Evolutionary conservation across 2,329 filamentous ascomycete genomes (phyloP), one percentile per base, ranked within the genome.

Genomic region (Graphilbum fragrans): DNA sequence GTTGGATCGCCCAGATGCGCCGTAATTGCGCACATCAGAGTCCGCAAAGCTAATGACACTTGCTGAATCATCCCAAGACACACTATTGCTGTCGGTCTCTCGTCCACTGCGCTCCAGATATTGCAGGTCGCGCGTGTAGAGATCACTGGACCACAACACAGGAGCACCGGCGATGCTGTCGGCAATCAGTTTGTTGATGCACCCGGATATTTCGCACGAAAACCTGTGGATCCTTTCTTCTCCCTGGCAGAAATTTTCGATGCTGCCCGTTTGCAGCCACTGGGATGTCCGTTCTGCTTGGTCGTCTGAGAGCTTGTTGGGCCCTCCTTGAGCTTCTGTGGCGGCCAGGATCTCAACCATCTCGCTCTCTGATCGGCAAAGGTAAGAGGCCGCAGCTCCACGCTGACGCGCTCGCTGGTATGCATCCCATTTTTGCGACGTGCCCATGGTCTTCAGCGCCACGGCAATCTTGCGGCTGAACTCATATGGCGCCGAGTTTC

Each of bases 211-310:
- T 57, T 96, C 92, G 49, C 87, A 83, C 55, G 82, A 92, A 58
- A 98, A 92, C 11, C 88, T 79, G 57, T 96, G 92, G 29, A 98
- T 90, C 39, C 92, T 70, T 61, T 98, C 92, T 57, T 98, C 92
- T 6, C 90, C 92, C 50, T 80, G 82, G 61, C 92, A 98, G 50
- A 96, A 90, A 54, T 94, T 94, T 57, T 93, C 86, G 25, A 96
- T 81, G 14, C 79, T 78, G 48, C 80, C 82, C 50, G 83, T 77
- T 38, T 82, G 77, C 41, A 96, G 68, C 86, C 90, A 98, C 42
- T 78, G 76, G 18, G 74, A 66, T 0, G 87, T 94, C 49, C 87
- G 79, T 39, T 93, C 86, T 0, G 88, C 81, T 58, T 96, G 92
- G 42, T 94, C 86, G 55, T 96, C 90, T n/a, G 86, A 88, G 12